These are phyloP conservation scores for Globisporangium megalacanthum DNA, from an alignment of 352 stramenopile genomes.

Conservation along the genomic window DNA sequence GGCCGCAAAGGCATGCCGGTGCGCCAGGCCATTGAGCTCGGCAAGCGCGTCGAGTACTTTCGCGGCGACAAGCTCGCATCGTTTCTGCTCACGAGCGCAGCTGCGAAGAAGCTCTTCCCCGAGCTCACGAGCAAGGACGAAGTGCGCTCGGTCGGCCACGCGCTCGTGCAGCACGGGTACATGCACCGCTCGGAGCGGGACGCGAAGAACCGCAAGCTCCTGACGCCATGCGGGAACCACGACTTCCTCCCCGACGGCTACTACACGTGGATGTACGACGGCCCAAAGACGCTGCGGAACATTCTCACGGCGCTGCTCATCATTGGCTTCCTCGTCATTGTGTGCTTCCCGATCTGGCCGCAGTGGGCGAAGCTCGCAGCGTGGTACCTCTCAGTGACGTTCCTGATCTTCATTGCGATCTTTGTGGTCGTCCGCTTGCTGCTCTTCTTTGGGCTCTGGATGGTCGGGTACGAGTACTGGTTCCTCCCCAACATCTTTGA, in stretches of 20 bases:
- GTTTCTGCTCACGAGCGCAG: slow-evolving; percentile 75
- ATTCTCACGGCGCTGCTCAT: slow-evolving; percentile 97
- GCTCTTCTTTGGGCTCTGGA: slow-evolving; percentile 96
- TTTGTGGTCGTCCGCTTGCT: slow-evolving; percentile 94
- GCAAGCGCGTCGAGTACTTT: slow-evolving; percentile 91
- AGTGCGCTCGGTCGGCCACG: slow-evolving; percentile 59
- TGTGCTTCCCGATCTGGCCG: slow-evolving; percentile 99
- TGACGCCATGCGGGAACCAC: slow-evolving; percentile 77
- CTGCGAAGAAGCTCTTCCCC: slow-evolving; percentile 81
- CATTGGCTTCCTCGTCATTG: slow-evolving; percentile 95
- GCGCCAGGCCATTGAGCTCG: slow-evolving; percentile 85
- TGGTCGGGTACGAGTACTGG: slow-evolving; percentile 97
- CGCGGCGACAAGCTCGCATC: slow-evolving; percentile 85
- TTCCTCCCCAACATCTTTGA: slow-evolving; percentile 99
- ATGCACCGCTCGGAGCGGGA: slow-evolving; percentile 87
- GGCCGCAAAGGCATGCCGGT: slow-evolving; percentile 85
- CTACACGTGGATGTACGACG: slow-evolving; percentile 99
- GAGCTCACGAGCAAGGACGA: slow-evolving; percentile 79
- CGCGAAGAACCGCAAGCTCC: slow-evolving; percentile 80
- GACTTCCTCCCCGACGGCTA: slow-evolving; percentile 95
- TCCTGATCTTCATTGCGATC: slow-evolving; percentile 98
- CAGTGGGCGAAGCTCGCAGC: slow-evolving; percentile 96
- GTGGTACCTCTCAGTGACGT: slow-evolving; percentile 98
- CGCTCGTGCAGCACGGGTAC: slow-evolving; percentile 73
- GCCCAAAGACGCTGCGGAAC: slow-evolving; percentile 96